phyloP scores from a whole-genome alignment of 2,329 filamentous ascomycete genomes.

The Sporothrix phasma region DNA sequence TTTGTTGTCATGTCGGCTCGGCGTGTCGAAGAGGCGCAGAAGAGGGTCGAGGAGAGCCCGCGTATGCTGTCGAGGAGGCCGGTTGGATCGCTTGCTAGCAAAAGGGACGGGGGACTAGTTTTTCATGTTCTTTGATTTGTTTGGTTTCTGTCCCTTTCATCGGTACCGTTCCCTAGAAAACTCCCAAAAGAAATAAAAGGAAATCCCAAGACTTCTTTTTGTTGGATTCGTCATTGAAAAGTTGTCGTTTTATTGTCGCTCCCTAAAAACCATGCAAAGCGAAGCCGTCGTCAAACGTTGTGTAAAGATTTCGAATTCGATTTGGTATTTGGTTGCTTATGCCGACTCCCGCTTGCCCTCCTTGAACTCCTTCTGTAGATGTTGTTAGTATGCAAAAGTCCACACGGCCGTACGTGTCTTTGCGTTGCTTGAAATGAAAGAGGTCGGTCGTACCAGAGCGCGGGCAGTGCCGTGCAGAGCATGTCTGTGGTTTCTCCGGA shows the following conservation, averaged over 20 bases:
- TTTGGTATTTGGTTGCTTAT: constrained; percentile 19
- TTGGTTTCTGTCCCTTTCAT: constrained; percentile 7
- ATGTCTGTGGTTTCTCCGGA: constrained; percentile 99
- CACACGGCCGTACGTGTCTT: not conserved
- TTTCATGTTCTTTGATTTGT: constrained; percentile 6
- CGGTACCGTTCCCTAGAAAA: constrained; percentile 16
- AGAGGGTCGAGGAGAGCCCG: not conserved
- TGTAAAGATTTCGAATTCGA: not conserved
- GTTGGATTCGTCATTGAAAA: not conserved
- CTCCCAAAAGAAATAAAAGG: constrained; percentile 12
- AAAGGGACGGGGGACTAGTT: not conserved
- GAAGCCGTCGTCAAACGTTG: not conserved
- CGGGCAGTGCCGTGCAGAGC: constrained; percentile 98
- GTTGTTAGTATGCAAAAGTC: constrained; percentile 22
- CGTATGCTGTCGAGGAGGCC: not conserved
- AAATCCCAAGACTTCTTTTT: not conserved
- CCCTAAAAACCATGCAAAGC: not conserved
- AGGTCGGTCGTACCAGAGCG: constrained; percentile 64
- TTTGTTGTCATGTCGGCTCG: too few relatives aligned
- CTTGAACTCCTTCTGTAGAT: constrained; percentile 82
- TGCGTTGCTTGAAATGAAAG: not conserved
- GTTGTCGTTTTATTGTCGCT: constrained; percentile 8
- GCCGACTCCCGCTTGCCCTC: constrained; percentile 51
- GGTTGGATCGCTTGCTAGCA: not conserved
- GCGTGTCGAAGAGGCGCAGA: too few relatives aligned